Base-by-base conservation (phyloP, 1,284 basidiomycete genomes). In the Trichosporon faecale region DNA sequence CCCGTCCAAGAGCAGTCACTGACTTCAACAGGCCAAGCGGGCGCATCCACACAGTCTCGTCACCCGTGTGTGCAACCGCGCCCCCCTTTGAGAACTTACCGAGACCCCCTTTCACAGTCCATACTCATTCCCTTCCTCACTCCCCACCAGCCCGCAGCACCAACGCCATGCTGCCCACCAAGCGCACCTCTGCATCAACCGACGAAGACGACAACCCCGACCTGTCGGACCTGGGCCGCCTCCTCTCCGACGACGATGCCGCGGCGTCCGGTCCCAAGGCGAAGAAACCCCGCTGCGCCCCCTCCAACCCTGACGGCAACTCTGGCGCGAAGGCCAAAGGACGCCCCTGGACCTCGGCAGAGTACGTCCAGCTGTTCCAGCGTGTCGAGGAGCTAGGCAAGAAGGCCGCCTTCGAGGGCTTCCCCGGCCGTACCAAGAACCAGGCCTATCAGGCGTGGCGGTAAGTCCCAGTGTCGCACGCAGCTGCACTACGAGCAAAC, bases 351-450 rank as follows among this genome's bases (percentile, higher is more conserved):
- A 68, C 67, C 18, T 29, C 25, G 8, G 64, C 14, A 46, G 67
- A 68, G 35, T 68, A 68, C 35, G 23, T 57, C 16, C 33, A 35
- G 46, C 52, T 68, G 14, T 68, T 68, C 52, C 23, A 52, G 23
- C 64, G 64, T 33, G 67, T 65, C 63, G 25, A 8, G 8, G 23
- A 40, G n/a, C 21, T 40, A 6, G 49, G 61, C 33, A 25, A 18
- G 49, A 27, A 14, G 9, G 33, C 29, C 2, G 23, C n/a, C 18
- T 33, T 33, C 18, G 35, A 40, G 8, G 29, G 63, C 25, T 49
- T 68, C 12, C 44, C 46, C 2, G 67, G 67, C 35, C 63, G 67
- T 11, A 57, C 49, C 25, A 25, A 27, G 31, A 68, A 68, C 18
- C 67, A 68, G 35, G 25, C 23, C 2, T 68, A 65, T 12, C 27